Base-by-base conservation (phyloP, 768 basidiomycete genomes). In the Termitomyces sp. region DNA sequence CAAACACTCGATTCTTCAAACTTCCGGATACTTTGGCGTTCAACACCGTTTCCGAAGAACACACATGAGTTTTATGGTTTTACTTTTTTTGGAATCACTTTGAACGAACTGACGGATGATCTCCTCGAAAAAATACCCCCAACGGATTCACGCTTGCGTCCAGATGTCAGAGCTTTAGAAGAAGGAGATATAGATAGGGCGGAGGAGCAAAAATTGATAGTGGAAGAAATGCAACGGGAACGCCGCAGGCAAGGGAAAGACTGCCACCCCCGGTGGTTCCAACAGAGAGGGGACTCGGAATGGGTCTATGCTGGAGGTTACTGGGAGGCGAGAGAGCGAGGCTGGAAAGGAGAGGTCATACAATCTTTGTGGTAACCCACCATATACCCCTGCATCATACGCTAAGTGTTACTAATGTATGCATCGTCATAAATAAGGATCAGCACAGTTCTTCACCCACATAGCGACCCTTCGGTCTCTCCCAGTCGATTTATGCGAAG, bases 131-230 rank as follows among this genome's bases (percentile, higher is more conserved):
- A 78, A 63, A 71, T 95, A 16, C 88, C 91, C 10, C 81, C 83
- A 1, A 93, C 92, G 5, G 92, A 95, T 68, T 94, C 93, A 10
- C 81, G 92, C 42, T 78, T 80, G 62, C 81, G 92, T 32, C 87
- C 92, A 4, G 92, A 94, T 71, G 87, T 95, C 44, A 76, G 90
- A 17, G 90, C 90, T 5, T 75, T 95, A 43, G 92, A 95, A 66
- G 82, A 89, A 63, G 92, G 92, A 4, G 71, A 86, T 50, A 63
- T 89, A 16, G 85, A 89, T 50, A 62, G 69, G 41, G 92, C 92
- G 3, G 93, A 95, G 64, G 73, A 66, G 41, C 81, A 88, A 65
- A 95, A 95, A 72, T 67, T 73, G 16, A 77, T 82, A 42, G 72
- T 94, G 3, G 92, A 95, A 68, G 89, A 87, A 58, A 67, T 81